Percentiles rank a stretch among this genome's conserved stretches.
Conservation (phyloP, 2,329 filamentous ascomycete genomes). For the Tympanopsis confertula region DNA sequence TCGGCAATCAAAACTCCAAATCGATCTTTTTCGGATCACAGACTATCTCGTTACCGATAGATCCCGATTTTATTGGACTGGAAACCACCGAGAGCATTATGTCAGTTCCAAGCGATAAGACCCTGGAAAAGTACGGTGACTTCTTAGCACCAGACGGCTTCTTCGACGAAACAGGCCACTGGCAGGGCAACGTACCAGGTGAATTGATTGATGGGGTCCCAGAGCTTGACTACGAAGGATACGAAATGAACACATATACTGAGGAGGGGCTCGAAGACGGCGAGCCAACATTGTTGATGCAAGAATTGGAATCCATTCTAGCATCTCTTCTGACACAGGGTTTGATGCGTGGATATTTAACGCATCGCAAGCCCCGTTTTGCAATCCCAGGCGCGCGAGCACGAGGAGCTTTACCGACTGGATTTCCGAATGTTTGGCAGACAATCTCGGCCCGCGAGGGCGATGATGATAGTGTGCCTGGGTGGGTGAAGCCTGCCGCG, state of each 20-base stretch:
- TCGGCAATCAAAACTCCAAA: too few species aligned
- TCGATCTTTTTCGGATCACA: slow-evolving; percentile 1
- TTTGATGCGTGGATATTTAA: neutral
- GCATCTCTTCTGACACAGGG: neutral
- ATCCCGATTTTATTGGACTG: neutral
- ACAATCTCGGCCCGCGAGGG: neutral
- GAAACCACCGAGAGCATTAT: neutral
- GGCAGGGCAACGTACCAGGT: neutral
- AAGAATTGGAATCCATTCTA: neutral
- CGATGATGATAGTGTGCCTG: slow-evolving; percentile 1
- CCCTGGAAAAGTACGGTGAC: neutral
- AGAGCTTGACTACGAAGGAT: neutral
- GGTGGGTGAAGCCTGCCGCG: neutral
- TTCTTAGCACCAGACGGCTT: neutral
- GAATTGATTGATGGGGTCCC: neutral
- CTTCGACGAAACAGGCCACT: neutral
- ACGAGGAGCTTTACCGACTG: neutral
- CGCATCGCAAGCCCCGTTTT: neutral
- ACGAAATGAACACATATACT: neutral
- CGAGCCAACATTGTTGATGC: neutral
- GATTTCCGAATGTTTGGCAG: slow-evolving; percentile 1
- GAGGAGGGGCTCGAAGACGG: neutral
- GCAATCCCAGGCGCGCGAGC: neutral
- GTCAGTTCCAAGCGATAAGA: too few species aligned
- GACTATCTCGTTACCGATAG: neutral